phyloP scores from a whole-genome alignment of 108 stramenopile species.

The Chaetoceros tenuissimus region DNA sequence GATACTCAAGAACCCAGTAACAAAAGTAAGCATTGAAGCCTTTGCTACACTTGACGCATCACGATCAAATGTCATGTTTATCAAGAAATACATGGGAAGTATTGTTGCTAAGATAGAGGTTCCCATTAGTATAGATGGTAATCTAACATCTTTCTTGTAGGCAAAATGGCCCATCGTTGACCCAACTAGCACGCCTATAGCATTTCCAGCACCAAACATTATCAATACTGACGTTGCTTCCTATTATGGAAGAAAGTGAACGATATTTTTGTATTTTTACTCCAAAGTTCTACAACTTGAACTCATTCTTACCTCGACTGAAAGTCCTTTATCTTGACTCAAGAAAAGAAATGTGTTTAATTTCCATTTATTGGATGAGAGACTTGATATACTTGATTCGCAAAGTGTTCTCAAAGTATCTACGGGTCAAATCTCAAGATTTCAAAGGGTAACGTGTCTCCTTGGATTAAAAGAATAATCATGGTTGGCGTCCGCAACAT shows the following conservation, averaged over 20 bases:
- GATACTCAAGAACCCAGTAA: constrained; percentile 19
- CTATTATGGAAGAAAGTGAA: background rate
- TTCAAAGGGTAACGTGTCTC: constrained; percentile 30
- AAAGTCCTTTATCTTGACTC: constrained; percentile 30
- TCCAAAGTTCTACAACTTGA: background rate
- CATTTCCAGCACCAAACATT: constrained; percentile 41
- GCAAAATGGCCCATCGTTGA: constrained; percentile 21
- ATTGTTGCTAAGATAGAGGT: constrained; percentile 19
- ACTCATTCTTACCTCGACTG: constrained; percentile 15
- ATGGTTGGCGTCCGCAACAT: constrained; percentile 33
- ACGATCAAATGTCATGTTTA: constrained; percentile 12
- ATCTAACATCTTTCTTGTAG: constrained; percentile 27
- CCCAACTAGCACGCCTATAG: constrained; percentile 27
- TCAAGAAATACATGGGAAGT: constrained; percentile 32
- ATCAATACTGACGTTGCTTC: constrained; percentile 28
- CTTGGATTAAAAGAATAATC: constrained; percentile 33
- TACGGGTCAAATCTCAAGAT: no score
- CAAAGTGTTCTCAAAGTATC: no score
- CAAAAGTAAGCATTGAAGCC: constrained; percentile 7
- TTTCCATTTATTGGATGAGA: constrained; percentile 39
- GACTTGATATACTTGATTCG: constrained; percentile 24
- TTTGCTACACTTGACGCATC: constrained; percentile 15
- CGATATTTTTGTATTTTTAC: background rate
- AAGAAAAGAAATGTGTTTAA: constrained; percentile 45
- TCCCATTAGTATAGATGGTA: constrained; percentile 31